A percentile compares a stretch with the other conserved stretches of the same genome.
Evolutionary conservation across 2,329 filamentous ascomycete species (phyloP).

Genomic region (Cladosporium oxysporum): DNA sequence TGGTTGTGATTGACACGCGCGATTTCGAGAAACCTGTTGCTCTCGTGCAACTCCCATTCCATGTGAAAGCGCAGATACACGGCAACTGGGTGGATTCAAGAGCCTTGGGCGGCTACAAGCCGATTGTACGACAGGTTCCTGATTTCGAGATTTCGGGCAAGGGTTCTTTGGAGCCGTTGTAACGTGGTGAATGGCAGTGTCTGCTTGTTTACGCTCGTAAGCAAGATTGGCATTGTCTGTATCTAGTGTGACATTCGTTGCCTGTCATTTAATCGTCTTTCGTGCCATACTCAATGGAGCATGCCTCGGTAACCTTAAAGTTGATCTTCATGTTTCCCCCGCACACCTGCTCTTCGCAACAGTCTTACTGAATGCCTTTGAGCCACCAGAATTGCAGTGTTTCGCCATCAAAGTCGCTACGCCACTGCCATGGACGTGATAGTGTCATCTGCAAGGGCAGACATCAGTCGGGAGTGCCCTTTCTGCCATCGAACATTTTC

Average conservation of each 20-base stretch:
- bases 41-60: constrained; percentile 43
- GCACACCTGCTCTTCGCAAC: neutral
- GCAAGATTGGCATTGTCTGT: neutral
- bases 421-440: neutral
- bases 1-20: constrained; percentile 46
- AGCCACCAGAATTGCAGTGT: neutral
- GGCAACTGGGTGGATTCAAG: constrained; percentile 21
- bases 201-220: neutral
- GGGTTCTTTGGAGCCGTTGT: neutral
- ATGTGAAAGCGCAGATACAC: constrained; percentile 13
- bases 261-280: neutral
- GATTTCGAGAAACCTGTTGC: constrained; percentile 44
- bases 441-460: neutral
- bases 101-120: neutral
- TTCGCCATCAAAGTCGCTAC: neutral
- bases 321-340: neutral
- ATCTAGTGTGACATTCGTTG: neutral
- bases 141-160: neutral
- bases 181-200: neutral
- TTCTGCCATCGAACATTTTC: constrained; percentile 1
- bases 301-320: constrained; percentile 6
- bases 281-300: neutral
- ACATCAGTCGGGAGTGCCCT: neutral
- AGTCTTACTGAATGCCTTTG: neutral
- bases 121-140: neutral